Base-by-base conservation (phyloP, 208 protist species). In the Acanthamoeba healyi region DNA sequence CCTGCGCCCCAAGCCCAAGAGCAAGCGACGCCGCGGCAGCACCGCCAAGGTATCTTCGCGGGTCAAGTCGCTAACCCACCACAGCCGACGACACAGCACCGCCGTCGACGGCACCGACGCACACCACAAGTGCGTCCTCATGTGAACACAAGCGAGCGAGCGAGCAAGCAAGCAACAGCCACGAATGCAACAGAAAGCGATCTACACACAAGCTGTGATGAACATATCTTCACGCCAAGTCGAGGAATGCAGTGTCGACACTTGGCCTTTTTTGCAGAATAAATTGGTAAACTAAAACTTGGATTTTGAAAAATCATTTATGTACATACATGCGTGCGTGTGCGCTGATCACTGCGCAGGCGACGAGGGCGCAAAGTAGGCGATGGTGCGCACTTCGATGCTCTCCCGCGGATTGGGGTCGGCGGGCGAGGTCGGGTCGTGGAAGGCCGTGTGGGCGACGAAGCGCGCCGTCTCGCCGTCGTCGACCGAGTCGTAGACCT, bases 101-200 rank as follows among this genome's bases (percentile, higher is more conserved):
- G 58, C 58, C 14, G 58, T 65, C 14, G 58, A 65, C n/a, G 58
- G 58, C 5, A 9, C 58, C 26, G 58, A 65, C 5, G 15, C 10
- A 15, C 10, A 65, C 34, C 72, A 82, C 72, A 89, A 65, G 81
- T 89, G 81, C n/a, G 44, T 63, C 1, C 49, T 89, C 26, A 89
- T 89, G 81, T 89, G 32, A 89, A 63, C 79, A 32, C 44, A 4
- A 49, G 12, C 44, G n/a, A n/a, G n/a, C n/a, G n/a, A n/a, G 12
- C 44, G 44, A 49, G 9, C 44, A 49, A 49, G 44, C 44, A 49
- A 49, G 44, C 12, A 49, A n/a, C n/a, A n/a, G n/a, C n/a, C n/a
- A n/a, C n/a, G n/a, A n/a, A n/a, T n/a, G n/a, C n/a, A n/a, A n/a
- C n/a, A n/a, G n/a, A 49, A 49, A 12, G 12, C 44, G 9, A 15